phyloP scores from a whole-genome alignment of 352 stramenopile species.

The Globisporangium recalcitrans region DNA sequence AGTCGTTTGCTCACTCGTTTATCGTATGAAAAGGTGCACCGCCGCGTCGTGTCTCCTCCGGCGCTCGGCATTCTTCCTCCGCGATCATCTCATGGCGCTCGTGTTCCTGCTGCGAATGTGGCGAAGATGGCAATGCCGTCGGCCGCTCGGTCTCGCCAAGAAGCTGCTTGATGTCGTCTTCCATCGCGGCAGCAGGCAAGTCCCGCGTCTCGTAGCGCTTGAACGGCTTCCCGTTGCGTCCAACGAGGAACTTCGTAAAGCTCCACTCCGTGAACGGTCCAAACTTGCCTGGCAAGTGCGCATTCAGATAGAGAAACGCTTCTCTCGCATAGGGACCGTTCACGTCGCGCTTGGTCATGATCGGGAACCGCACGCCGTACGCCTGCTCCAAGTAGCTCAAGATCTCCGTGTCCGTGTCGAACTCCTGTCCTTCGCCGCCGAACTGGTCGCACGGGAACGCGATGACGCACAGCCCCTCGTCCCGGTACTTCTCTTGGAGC shows the following conservation, averaged over 20 bases:
- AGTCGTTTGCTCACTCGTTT: not conserved
- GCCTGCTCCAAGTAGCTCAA: constrained; percentile 18
- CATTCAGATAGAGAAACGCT: constrained; percentile 67
- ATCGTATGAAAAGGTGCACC: not conserved
- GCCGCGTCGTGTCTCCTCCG: not conserved
- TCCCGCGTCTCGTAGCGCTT: constrained; percentile 35
- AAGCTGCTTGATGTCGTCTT: constrained; percentile 31
- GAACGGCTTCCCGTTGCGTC: constrained; percentile 32
- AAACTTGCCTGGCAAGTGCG: constrained; percentile 25
- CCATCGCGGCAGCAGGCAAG: constrained; percentile 27
- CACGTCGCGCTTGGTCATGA: constrained; percentile 60
- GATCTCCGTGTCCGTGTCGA: constrained; percentile 30
- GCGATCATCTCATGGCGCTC: not conserved
- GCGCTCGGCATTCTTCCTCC: not conserved
- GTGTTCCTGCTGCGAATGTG: not conserved
- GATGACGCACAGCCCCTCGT: constrained; percentile 37
- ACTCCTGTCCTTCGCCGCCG: constrained; percentile 53
- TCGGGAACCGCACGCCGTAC: constrained; percentile 29
- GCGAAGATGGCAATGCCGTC: not conserved
- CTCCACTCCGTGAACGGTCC: constrained; percentile 57
- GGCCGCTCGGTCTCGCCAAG: constrained; percentile 15
- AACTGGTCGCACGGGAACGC: constrained; percentile 85
- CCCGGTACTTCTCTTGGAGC: constrained; percentile 41
- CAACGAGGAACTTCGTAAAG: constrained; percentile 66
- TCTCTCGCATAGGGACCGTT: constrained; percentile 61